Evolutionary conservation across 305 asterid genomes (phyloP).

Genomic region (Withania somnifera): DNA sequence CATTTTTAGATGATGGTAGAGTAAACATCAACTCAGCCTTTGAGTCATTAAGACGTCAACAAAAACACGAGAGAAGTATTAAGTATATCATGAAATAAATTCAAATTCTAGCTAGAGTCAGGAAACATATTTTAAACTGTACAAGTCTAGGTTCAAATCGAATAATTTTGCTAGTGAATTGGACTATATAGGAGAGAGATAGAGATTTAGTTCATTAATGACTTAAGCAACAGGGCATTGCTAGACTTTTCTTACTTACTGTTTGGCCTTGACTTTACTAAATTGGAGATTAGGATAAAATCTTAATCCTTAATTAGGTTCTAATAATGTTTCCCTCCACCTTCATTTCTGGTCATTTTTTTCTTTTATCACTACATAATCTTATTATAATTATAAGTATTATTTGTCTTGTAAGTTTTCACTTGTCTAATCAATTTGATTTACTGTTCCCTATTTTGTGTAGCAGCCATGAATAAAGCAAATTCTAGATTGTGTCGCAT

Average conservation of each 20-base stretch:
- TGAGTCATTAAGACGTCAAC: neutral
- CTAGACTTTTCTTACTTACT: neutral
- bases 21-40: too few relatives aligned
- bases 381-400: neutral
- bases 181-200: neutral
- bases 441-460: neutral
- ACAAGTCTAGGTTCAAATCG: neutral
- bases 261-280: neutral
- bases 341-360: neutral
- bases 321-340: neutral
- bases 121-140: too few relatives aligned
- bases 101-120: too few relatives aligned
- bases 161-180: neutral
- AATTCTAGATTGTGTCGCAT: neutral
- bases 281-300: neutral
- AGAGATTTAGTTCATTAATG: neutral
- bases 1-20: too few relatives aligned
- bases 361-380: neutral
- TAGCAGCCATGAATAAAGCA: neutral
- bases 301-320: neutral
- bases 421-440: neutral
- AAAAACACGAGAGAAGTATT: too few relatives aligned
- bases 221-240: neutral
- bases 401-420: neutral
- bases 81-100: too few relatives aligned